Evolutionary conservation across 2,329 filamentous ascomycete genomes (phyloP), one percentile per base, ranked within the genome.

Genomic region (Neopestalotiopsis rosae): DNA sequence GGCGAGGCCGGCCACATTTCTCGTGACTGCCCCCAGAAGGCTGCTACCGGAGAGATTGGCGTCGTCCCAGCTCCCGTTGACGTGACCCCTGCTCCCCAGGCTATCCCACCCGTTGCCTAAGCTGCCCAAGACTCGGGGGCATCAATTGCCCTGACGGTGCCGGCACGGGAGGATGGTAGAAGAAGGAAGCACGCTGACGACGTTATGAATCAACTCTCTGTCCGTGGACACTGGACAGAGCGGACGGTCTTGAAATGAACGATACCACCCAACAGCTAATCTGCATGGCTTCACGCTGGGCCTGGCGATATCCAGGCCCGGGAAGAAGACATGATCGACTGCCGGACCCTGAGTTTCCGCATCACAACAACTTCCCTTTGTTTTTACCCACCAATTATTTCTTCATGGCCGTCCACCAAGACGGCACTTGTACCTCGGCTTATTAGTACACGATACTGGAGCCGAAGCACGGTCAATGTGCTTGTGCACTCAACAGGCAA

Each of bases 1-100:
- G 94, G 95, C 74, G 93, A 98, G 85, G 90, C 94, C 69, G 96
- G 96, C 66, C 95, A 98, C 84, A 98, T 98, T 82, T 97, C 94
- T 69, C 92, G 95, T 72, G 95, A 98, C 76, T 98, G 96, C 87
- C 92, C 94, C 69, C 82, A 94, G 89, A 91, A 92, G 89, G 82
- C 79, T 70, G 80, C 82, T 74, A 84, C 82, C 75, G 85, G 83
- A 74, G 87, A 89, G 72, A 82, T 87, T 28, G 38, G 65, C 52
- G 66, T 52, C 52, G 66, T 52, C 5, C 72, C 75, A 4, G 63
- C 72, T 49, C 76, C 76, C 20, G 74, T 74, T 61, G 76, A 79
- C 62, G 73, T 77, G 17, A 70, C 76, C 14, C 65, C 71, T 63
- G 69, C 75, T 65, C 73, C 71, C 45, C 70, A 76, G 34, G 72